Conservation (phyloP, 352 stramenopile genomes). For the Globisporangium emineosum region DNA sequence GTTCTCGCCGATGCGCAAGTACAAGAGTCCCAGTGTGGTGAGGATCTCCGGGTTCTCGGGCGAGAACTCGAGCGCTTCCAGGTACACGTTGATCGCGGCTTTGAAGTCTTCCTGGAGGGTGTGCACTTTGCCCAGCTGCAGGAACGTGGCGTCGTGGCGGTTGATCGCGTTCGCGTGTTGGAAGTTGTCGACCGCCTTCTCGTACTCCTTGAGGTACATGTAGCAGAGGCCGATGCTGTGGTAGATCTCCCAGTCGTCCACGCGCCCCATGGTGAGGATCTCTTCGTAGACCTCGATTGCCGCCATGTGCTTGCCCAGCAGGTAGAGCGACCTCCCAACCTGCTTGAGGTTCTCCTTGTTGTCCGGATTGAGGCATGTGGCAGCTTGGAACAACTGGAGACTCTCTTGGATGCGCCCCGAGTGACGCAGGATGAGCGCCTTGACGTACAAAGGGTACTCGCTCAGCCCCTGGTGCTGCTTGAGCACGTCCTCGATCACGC, state of each 20-base stretch:
- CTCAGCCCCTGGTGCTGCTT: constrained; percentile 79
- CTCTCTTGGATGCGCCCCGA: constrained; percentile 89
- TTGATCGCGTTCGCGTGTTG: constrained; percentile 90
- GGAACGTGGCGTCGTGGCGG: constrained; percentile 89
- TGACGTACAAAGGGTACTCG: constrained; percentile 92
- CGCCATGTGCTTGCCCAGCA: constrained; percentile 88
- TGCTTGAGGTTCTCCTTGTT: constrained; percentile 93
- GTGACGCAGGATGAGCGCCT: constrained; percentile 88
- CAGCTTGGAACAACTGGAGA: constrained; percentile 90
- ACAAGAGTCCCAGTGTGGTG: constrained; percentile 88
- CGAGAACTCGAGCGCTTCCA: constrained; percentile 92
- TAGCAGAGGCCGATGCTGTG: constrained; percentile 91
- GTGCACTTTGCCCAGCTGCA: constrained; percentile 90
- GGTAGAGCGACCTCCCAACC: constrained; percentile 70
- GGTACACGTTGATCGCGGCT: constrained; percentile 84
- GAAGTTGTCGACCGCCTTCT: constrained; percentile 86
- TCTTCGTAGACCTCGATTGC: constrained; percentile 90
- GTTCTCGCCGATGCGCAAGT: constrained; percentile 88
- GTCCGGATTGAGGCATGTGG: constrained; percentile 88
- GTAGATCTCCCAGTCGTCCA: constrained; percentile 93
- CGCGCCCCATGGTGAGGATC: constrained; percentile 70
- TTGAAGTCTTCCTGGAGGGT: constrained; percentile 84
- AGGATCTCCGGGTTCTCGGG: constrained; percentile 92
- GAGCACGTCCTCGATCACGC: constrained; percentile 88
- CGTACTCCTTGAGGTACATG: constrained; percentile 91